These are phyloP conservation scores for Alternaria burnsii DNA, from an alignment of 2,329 filamentous ascomycete species.

Conservation along the genomic window DNA sequence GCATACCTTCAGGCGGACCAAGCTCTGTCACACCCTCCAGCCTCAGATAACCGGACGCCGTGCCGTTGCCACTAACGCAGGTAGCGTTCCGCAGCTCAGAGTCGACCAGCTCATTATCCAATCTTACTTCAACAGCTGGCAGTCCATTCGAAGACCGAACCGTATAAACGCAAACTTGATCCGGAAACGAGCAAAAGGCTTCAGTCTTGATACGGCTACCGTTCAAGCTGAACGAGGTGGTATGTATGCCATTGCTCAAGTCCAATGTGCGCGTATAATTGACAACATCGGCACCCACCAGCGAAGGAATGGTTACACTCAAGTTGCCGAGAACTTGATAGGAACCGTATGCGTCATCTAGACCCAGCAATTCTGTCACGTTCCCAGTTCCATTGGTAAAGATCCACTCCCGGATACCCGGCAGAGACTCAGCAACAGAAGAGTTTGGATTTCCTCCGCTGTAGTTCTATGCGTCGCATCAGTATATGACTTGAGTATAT, in stretches of 20 bases:
- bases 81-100: conserved; percentile 37
- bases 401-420: conserved; percentile 57
- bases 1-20: conserved; percentile 56
- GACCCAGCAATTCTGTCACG: conserved; percentile 50
- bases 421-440: conserved; percentile 48
- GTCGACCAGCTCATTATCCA: conserved; percentile 55
- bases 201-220: conserved; percentile 45
- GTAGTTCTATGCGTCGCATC: conserved; percentile 49
- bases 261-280: conserved; percentile 57
- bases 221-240: conserved; percentile 41
- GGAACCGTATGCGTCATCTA: conserved; percentile 54
- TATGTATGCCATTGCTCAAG: conserved; percentile 54
- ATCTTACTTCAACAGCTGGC: conserved; percentile 52
- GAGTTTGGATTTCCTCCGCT: conserved; percentile 57
- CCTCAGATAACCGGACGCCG: conserved; percentile 40
- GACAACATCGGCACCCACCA: conserved; percentile 8
- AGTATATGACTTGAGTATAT: not conserved
- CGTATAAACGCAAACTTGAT: conserved; percentile 54
- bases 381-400: conserved; percentile 61
- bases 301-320: conserved; percentile 50
- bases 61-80: conserved; percentile 46
- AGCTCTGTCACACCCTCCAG: conserved; percentile 48
- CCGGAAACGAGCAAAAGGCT: conserved; percentile 57
- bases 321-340: conserved; percentile 60
- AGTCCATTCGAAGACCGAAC: conserved; percentile 46